Conservation (phyloP, 768 basidiomycete species). For the Austroboletus festivus region DNA sequence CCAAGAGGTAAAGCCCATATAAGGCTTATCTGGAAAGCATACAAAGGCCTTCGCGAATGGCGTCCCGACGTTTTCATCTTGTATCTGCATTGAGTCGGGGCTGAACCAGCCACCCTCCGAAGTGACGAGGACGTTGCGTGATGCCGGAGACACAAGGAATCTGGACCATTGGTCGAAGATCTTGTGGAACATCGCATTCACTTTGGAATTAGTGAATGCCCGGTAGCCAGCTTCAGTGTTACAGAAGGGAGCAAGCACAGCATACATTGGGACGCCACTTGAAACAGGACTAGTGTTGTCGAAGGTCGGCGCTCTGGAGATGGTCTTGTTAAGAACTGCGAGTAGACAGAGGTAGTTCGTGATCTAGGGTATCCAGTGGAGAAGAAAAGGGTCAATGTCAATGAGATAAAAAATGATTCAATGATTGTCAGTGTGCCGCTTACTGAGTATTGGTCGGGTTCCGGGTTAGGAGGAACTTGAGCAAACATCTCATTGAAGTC, state of each 20-base stretch:
- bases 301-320: constrained; percentile 15
- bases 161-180: constrained; percentile 49
- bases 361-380: background rate
- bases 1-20: constrained; percentile 48
- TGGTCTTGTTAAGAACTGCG: constrained; percentile 13
- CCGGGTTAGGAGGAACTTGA: constrained; percentile 9
- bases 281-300: constrained; percentile 19
- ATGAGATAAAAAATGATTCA: no score
- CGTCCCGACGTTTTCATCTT: constrained; percentile 5
- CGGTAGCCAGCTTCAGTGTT: constrained; percentile 21
- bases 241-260: constrained; percentile 18
- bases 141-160: constrained; percentile 44
- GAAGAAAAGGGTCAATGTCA: background rate
- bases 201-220: constrained; percentile 30
- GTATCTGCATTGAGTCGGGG: constrained; percentile 23
- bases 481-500: constrained; percentile 26
- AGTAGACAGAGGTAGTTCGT: background rate
- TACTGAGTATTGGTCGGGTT: background rate
- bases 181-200: constrained; percentile 47
- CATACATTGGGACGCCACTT: constrained; percentile 14
- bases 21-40: constrained; percentile 37
- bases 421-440: constrained; percentile 4
- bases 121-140: constrained; percentile 39
- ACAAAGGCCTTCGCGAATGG: constrained; percentile 39
- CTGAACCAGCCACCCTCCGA: constrained; percentile 50